These are phyloP conservation scores for Aspergillus tanneri DNA, from an alignment of 2,329 filamentous ascomycete genomes.

Conservation along the genomic window DNA sequence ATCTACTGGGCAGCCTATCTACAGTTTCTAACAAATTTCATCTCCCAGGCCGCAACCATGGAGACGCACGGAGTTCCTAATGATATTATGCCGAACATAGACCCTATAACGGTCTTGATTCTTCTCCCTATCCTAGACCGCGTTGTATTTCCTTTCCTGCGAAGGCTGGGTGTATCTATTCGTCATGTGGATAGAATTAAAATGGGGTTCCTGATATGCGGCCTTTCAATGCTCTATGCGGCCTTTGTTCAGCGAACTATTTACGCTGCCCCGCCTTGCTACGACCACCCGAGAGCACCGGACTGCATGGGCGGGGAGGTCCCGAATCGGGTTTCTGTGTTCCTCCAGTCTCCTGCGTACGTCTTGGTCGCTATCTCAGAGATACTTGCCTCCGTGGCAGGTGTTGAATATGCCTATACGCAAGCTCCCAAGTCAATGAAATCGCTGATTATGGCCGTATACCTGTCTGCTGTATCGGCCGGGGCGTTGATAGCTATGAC, in stretches of 20 bases:
- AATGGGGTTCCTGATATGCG: conserved; percentile 50
- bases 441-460: too few species aligned
- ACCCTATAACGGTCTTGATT: conserved; percentile 54
- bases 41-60: conserved; percentile 56
- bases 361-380: too few species aligned
- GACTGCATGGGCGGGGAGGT: too few species aligned
- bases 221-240: conserved; percentile 51
- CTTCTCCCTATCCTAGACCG: conserved; percentile 56
- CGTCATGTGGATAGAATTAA: conserved; percentile 56
- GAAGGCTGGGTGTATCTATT: conserved; percentile 48
- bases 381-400: too few species aligned
- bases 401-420: too few species aligned
- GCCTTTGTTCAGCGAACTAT: conserved; percentile 51
- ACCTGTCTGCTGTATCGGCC: too few species aligned
- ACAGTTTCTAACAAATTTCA: conserved; percentile 56
- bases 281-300: conserved; percentile 54
- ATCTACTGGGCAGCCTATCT: too few species aligned
- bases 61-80: conserved; percentile 53
- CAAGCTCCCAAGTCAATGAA: too few species aligned
- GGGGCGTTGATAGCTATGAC: too few species aligned
- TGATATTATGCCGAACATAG: conserved; percentile 55
- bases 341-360: too few species aligned
- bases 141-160: conserved; percentile 52
- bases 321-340: too few species aligned
- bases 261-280: conserved; percentile 63